Conservation (phyloP, 441 rosid species). For the Adansonia grandidieri region DNA sequence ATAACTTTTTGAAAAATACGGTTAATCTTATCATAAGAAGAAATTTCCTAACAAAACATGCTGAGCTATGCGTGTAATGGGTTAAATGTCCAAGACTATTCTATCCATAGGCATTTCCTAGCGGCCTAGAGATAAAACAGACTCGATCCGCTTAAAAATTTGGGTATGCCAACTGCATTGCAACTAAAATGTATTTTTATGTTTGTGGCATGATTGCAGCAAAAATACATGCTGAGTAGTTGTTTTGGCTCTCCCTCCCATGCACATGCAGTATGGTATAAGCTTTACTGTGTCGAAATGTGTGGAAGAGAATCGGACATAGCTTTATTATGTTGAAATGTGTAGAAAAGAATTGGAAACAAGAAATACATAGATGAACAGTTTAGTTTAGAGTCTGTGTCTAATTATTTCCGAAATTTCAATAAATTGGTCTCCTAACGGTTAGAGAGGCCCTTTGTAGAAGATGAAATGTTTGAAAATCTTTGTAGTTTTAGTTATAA, state of each 20-base stretch:
- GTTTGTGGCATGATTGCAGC: background rate
- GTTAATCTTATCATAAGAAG: background rate
- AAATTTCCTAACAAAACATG: background rate
- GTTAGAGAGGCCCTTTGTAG: background rate
- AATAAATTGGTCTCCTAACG: background rate
- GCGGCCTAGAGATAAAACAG: background rate
- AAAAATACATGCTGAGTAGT: background rate
- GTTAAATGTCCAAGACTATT: background rate
- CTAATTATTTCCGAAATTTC: constrained; percentile 1
- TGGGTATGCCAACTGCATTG: background rate
- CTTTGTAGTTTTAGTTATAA: background rate
- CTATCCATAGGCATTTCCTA: background rate
- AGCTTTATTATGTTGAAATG: background rate
- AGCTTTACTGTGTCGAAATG: background rate
- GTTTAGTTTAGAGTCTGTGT: background rate
- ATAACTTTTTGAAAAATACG: background rate
- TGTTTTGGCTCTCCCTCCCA: background rate
- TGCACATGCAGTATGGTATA: background rate
- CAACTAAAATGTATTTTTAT: background rate
- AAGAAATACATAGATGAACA: background rate
- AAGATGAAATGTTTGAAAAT: constrained; percentile 1
- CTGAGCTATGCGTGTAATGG: background rate
- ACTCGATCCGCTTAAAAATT: background rate
- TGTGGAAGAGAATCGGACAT: no score
- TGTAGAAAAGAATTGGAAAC: background rate